These are phyloP conservation scores for Pyronema domesticum DNA, from an alignment of 495 filamentous ascomycete genomes.

Conservation along the genomic window DNA sequence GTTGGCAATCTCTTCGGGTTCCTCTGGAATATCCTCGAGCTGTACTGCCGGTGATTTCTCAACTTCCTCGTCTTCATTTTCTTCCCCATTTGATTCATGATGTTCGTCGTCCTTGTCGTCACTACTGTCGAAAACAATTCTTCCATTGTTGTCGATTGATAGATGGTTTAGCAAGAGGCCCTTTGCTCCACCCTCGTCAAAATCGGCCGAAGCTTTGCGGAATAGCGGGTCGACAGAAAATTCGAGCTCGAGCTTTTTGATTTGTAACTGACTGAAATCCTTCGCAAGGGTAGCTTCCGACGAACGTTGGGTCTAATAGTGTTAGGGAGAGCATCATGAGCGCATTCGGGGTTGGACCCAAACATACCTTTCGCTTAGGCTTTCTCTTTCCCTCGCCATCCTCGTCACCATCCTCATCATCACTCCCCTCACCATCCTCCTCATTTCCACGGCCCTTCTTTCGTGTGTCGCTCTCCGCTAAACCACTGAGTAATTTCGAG, in stretches of 20 bases:
- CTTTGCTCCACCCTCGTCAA: conserved; percentile 95
- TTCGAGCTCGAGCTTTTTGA: conserved; percentile 95
- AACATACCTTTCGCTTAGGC: conserved; percentile 47
- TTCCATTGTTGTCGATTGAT: conserved; percentile 72
- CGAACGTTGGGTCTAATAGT: conserved; percentile 45
- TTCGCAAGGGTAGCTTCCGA: conserved; percentile 83
- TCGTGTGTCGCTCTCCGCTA: conserved; percentile 76
- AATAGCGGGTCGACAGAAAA: conserved; percentile 94
- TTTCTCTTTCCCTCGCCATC: conserved; percentile 59
- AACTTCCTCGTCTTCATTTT: conserved; percentile 22
- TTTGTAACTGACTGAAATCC: conserved; percentile 68
- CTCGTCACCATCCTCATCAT: conserved; percentile 55
- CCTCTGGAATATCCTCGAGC: conserved; percentile 23
- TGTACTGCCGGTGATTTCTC: too few species aligned
- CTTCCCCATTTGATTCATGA: conserved; percentile 26
- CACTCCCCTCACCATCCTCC: conserved; percentile 47
- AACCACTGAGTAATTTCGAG: conserved; percentile 79
- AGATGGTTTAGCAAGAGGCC: conserved; percentile 88
- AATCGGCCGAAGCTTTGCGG: conserved; percentile 96
- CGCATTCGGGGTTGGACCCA: neutral
- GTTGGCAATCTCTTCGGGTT: conserved; percentile 9
- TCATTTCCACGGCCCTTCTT: conserved; percentile 45
- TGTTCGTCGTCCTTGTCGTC: conserved; percentile 57
- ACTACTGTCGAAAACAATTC: conserved; percentile 95
- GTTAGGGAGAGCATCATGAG: neutral